phyloP scores from a whole-genome alignment of 768 basidiomycete species.

The Heimioporus sp. region DNA sequence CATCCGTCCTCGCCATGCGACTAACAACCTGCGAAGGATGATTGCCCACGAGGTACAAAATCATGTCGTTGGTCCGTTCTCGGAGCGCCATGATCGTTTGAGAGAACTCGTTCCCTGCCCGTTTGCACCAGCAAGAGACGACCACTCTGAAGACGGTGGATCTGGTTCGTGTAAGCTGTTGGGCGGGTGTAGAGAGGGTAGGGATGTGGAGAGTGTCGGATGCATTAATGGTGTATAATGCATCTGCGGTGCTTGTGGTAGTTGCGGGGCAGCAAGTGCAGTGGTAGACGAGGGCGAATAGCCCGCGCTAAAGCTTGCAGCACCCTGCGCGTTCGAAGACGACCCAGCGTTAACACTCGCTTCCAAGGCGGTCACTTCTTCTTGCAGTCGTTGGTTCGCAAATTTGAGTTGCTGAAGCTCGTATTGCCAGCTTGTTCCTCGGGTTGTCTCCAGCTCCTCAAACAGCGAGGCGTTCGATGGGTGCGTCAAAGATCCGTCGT shows the following conservation, averaged over 20 bases:
- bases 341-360: neutral
- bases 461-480: constrained; percentile 50
- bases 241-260: constrained; percentile 1
- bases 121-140: constrained; percentile 28
- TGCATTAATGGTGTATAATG: constrained; percentile 6
- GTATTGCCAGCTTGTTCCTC: constrained; percentile 89
- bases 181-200: neutral
- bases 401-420: constrained; percentile 83
- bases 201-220: constrained; percentile 1
- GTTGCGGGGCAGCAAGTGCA: neutral
- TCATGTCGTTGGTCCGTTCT: constrained; percentile 21
- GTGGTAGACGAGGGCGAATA: neutral
- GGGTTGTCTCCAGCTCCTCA: constrained; percentile 62
- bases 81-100: constrained; percentile 28
- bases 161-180: constrained; percentile 18
- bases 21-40: no score
- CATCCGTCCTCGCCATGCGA: no score
- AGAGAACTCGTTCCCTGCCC: constrained; percentile 17
- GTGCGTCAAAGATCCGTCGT: constrained; percentile 10
- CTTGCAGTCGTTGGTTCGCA: constrained; percentile 60
- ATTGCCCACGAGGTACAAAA: no score
- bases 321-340: neutral
- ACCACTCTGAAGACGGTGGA: constrained; percentile 24
- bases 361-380: constrained; percentile 51
- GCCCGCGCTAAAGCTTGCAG: neutral